A percentile compares a stretch with the other conserved stretches of the same genome.
These are phyloP conservation scores for Penstemon davidsonii DNA, from an alignment of 257 asterid genomes.

Conservation along the genomic window DNA sequence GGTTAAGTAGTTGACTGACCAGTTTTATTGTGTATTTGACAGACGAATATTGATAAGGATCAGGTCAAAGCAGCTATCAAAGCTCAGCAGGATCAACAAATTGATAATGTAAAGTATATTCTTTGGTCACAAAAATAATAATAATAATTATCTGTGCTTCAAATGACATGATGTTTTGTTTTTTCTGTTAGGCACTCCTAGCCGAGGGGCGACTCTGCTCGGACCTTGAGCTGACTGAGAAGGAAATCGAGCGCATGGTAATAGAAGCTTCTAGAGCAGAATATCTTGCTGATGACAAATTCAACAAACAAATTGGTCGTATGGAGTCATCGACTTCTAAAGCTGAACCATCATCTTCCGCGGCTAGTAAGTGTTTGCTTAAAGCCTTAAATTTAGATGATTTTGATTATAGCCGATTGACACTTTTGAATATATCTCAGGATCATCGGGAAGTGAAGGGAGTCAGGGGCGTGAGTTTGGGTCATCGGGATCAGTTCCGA, in stretches of 20 bases:
- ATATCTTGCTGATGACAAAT: slow-evolving; percentile 66
- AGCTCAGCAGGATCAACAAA: slow-evolving; percentile 99
- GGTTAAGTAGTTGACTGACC: not conserved
- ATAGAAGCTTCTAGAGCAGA: slow-evolving; percentile 97
- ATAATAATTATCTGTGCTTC: not conserved
- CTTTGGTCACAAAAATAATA: not conserved
- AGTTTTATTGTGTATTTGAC: slow-evolving; percentile 26
- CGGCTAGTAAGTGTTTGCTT: slow-evolving; percentile 67
- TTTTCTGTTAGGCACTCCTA: slow-evolving; percentile 71
- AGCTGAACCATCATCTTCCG: slow-evolving; percentile 98
- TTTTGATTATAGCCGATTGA: not conserved
- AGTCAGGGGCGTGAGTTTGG: slow-evolving; percentile 37
- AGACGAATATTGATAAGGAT: slow-evolving; percentile 74
- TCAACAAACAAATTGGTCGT: slow-evolving; percentile 57
- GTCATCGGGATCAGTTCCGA: slow-evolving; percentile 44
- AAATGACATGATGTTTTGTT: slow-evolving; percentile 18
- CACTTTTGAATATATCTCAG: slow-evolving; percentile 33
- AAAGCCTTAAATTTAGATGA: no score
- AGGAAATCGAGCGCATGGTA: slow-evolving; percentile 96
- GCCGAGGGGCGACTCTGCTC: slow-evolving; percentile 98
- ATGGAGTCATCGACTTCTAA: slow-evolving; percentile 82
- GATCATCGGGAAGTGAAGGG: slow-evolving; percentile 58
- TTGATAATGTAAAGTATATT: slow-evolving; percentile 62
- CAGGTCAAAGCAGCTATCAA: slow-evolving; percentile 95
- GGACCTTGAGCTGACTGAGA: slow-evolving; percentile 94